phyloP scores from a whole-genome alignment of 108 stramenopile species.

The Epithemia pelagica region DNA sequence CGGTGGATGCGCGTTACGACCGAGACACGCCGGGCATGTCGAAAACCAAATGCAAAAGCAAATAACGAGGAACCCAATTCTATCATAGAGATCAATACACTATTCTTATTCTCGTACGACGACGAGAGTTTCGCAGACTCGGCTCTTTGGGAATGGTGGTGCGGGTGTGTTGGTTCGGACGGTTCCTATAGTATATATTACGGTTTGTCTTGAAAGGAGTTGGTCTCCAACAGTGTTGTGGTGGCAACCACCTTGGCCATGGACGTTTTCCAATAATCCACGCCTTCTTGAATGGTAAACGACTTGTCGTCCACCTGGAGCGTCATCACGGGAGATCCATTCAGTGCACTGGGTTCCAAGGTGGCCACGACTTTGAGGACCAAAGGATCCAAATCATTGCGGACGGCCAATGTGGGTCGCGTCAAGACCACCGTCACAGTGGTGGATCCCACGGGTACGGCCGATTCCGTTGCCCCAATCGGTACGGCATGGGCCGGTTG shows the following conservation, averaged over 20 bases:
- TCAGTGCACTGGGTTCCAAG: constrained; percentile 31
- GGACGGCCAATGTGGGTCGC: constrained; percentile 64
- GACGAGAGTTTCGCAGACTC: too few relatives aligned
- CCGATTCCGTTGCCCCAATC: constrained; percentile 44
- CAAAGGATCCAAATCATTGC: constrained; percentile 46
- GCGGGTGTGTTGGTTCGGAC: too few relatives aligned
- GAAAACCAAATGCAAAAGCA: too few relatives aligned
- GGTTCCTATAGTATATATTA: neutral
- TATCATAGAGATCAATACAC: too few relatives aligned
- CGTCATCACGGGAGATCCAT: constrained; percentile 8
- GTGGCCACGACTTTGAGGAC: constrained; percentile 54
- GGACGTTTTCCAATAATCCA: constrained; percentile 65
- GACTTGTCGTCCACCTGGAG: constrained; percentile 48
- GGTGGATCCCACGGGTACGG: constrained; percentile 69
- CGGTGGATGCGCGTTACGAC: too few relatives aligned
- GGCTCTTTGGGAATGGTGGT: too few relatives aligned
- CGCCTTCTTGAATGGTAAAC: constrained; percentile 50
- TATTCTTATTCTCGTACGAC: too few relatives aligned
- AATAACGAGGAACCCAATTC: too few relatives aligned
- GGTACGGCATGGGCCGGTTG: constrained; percentile 63
- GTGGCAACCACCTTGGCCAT: constrained; percentile 31
- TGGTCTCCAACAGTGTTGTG: neutral
- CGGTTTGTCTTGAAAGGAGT: neutral
- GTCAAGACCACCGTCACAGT: constrained; percentile 68
- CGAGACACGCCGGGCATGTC: too few relatives aligned